Base-by-base conservation (phyloP, 2,329 filamentous ascomycete genomes). In the Curvularia sp. region DNA sequence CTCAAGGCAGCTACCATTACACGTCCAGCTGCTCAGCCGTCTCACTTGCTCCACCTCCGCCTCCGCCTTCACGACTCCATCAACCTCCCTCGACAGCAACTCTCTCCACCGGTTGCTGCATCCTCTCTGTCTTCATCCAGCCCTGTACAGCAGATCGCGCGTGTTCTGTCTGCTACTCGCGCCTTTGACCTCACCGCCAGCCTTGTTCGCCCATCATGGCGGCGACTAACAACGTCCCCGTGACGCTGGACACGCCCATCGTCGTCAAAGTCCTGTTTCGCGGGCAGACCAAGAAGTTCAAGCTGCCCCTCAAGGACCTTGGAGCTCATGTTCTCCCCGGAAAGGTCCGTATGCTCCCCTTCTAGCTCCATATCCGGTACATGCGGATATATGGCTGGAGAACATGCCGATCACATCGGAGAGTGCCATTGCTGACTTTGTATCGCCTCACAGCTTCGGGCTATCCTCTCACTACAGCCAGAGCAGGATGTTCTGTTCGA, bases 261-360 rank as follows among this genome's bases (percentile, higher is more conserved):
- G 92, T 90, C 66, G 83, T 97, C 81, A 98, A 98, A 83, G 85
- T 96, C 74, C 86, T 87, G 72, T 87, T 90, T 73, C 87, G 93
- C 73, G 91, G 91, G 59, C 82, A 80, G 71, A 90, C 88, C 71
- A 88, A 90, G 72, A 90, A 93, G 70, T 91, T 96, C 82, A 97
- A 96, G 85, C 85, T 98, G 65, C 90, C 92, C 55, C 85, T 98
- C 73, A 88, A 89, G 75, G 94, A 98, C 68, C 88, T 98, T 56
- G 87, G 87, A 63, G 87, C 90, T 49, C 83, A 82, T 64, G 84
- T 87, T 47, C 86, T 99, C 39, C 92, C 93, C 69, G 83, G 87
- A 71, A 96, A 94, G 87, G 95, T 98, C 86, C 76, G 90, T 85
- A 67, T 22, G 28, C 26, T 44, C 50, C 46, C 53, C 39, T 24